phyloP scores from a whole-genome alignment of 768 basidiomycete species.

The Cantharellus anzutake region DNA sequence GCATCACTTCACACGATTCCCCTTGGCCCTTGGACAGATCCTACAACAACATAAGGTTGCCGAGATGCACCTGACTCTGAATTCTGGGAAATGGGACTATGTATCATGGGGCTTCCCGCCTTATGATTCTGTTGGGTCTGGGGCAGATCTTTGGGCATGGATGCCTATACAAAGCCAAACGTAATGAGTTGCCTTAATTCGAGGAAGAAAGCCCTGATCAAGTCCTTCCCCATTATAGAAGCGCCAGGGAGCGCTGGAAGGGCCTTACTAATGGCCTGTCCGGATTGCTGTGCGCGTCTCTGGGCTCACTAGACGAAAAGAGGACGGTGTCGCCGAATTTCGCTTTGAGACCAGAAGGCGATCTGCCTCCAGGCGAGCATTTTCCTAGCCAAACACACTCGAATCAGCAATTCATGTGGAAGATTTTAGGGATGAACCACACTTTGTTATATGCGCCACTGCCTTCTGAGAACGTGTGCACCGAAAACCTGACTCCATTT shows the following conservation, averaged over 20 bases:
- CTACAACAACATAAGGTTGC: slow-evolving; percentile 70
- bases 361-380: slow-evolving; percentile 21
- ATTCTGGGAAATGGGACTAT: slow-evolving; percentile 86
- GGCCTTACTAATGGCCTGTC: slow-evolving; percentile 76
- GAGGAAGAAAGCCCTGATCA: slow-evolving; percentile 1
- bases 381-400: background rate
- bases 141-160: slow-evolving; percentile 87
- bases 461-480: slow-evolving; percentile 82
- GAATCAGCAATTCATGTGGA: background rate
- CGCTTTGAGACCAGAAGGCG: slow-evolving; percentile 44
- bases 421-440: slow-evolving; percentile 8
- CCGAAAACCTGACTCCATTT: slow-evolving; percentile 93
- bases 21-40: slow-evolving; percentile 72
- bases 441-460: slow-evolving; percentile 52
- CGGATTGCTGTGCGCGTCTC: slow-evolving; percentile 86
- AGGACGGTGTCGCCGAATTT: slow-evolving; percentile 49
- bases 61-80: slow-evolving; percentile 75
- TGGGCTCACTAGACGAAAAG: slow-evolving; percentile 56
- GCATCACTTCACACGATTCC: slow-evolving; percentile 65
- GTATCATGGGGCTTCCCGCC: slow-evolving; percentile 66
- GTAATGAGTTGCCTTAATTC: slow-evolving; percentile 23
- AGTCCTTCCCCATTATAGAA: slow-evolving; percentile 14
- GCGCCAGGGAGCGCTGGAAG: slow-evolving; percentile 62
- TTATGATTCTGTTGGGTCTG: slow-evolving; percentile 56
- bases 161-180: slow-evolving; percentile 20